Base-by-base conservation (phyloP, 2,329 filamentous ascomycete genomes). In the Catunica adiposa region DNA sequence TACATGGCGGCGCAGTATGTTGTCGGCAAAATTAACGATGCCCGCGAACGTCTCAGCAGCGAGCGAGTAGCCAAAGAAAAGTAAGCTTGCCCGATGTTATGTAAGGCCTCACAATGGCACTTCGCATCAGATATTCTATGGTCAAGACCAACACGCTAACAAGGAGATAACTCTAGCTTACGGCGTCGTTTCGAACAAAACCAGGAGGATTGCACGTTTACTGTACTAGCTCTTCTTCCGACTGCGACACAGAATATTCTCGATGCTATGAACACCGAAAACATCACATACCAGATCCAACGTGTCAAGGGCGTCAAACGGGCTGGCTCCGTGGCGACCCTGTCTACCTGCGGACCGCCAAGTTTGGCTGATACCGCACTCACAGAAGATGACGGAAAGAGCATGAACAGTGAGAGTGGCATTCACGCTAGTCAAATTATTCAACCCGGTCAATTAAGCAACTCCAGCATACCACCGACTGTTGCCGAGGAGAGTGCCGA, bases 161-260 rank as follows among this genome's bases (percentile, higher is more conserved):
- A 46, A 29, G 46, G n/a, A 40, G 44, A 57, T 61, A 47, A 25
- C 48, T 25, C 50, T 47, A 97, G 90, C 69, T 79, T 98, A 59
- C 89, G 89, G 53, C 85, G 92, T 58, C 86, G 92, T 65, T 98
- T 98, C 71, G 88, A 97, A 68, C 92, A 98, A 70, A 98, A 98
- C 69, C 92, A 98, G 67, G 90, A 95, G 67, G 92, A 98, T 70
- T 98, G 92, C 71, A 96, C 90, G 51, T 96, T 94, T 67, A 98
- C 92, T 38, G 89, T 97, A 47, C 82, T 97, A n/a, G 92, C 90
- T 29, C 80, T 98, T 56, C 77, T 98, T 8, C 92, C 92, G 3
- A 94, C 90, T 34, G 86, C 89, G 5, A 89, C 89, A 23, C 82
- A 92, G 62, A 90, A 94, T 66, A 84, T 98, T 63, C 74, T 96